phyloP scores from a whole-genome alignment of 306 rosid genomes.

The Glycine tomentella region DNA sequence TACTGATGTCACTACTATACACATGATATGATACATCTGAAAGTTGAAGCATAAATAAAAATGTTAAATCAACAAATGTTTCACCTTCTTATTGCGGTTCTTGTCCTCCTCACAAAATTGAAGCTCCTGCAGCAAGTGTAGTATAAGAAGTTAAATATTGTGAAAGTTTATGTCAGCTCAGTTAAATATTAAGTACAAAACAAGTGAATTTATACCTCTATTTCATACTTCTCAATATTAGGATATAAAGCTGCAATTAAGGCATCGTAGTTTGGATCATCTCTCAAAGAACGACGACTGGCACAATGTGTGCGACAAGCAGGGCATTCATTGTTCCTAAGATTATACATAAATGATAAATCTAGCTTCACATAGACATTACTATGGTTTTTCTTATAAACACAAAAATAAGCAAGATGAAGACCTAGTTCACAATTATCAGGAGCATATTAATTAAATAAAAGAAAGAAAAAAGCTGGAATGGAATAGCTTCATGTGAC shows the following conservation, averaged over 20 bases:
- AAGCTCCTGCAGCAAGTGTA: constrained; percentile 67
- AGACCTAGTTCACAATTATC: constrained; percentile 28
- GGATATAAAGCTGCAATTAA: constrained; percentile 86
- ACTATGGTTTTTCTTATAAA: constrained; percentile 32
- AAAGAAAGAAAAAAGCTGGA: not conserved
- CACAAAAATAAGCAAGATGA: constrained; percentile 20
- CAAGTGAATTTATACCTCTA: constrained; percentile 69
- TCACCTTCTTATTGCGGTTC: constrained; percentile 92
- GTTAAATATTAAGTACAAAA: constrained; percentile 37
- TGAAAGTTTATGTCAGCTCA: constrained; percentile 16
- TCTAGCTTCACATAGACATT: constrained; percentile 15
- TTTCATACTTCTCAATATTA: constrained; percentile 91
- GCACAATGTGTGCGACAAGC: constrained; percentile 99
- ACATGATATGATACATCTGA: not conserved
- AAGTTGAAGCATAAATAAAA: constrained; percentile 45
- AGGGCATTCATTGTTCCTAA: constrained; percentile 97
- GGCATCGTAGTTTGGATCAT: constrained; percentile 95
- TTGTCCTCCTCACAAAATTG: constrained; percentile 94
- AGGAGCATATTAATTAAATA: constrained; percentile 38
- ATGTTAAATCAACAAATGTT: constrained; percentile 40
- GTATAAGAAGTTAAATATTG: constrained; percentile 38
- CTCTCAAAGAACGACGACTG: constrained; percentile 97
- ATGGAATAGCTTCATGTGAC: constrained; percentile 39
- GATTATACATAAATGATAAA: constrained; percentile 47
- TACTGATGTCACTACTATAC: constrained; percentile 1